Evolutionary conservation across 176 grass and related monocot genomes (phyloP).

Genomic region (Lolium multiflorum): DNA sequence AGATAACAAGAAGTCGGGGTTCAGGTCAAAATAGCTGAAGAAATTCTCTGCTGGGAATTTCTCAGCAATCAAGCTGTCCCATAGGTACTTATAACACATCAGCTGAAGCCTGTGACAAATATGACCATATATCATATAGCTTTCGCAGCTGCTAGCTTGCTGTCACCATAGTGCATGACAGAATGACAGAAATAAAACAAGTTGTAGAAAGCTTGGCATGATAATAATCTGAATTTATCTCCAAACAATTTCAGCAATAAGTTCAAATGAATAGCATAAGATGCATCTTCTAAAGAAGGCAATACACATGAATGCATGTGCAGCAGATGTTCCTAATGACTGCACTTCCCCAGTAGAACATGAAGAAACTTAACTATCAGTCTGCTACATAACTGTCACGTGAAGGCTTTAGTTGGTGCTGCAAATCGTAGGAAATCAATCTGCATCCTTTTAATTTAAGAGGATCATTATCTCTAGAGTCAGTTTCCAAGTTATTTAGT

Average conservation of each 20-base stretch:
- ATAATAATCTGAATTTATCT: slow-evolving; percentile 30
- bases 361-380: slow-evolving; percentile 11
- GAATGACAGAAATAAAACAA: slow-evolving; percentile 1
- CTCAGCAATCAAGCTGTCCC: slow-evolving; percentile 67
- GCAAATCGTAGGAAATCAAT: no score
- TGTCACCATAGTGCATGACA: slow-evolving; percentile 10
- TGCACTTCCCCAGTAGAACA: background rate
- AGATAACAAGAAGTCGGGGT: slow-evolving; percentile 68
- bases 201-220: background rate
- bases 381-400: slow-evolving; percentile 5
- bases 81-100: slow-evolving; percentile 96
- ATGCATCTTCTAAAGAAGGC: background rate
- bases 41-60: slow-evolving; percentile 65
- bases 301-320: background rate
- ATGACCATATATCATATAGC: slow-evolving; percentile 28
- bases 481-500: no score
- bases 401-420: no score
- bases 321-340: background rate
- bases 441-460: no score
- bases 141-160: background rate
- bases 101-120: slow-evolving; percentile 79
- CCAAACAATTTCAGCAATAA: slow-evolving; percentile 8
- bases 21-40: slow-evolving; percentile 79
- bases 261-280: slow-evolving; percentile 13
- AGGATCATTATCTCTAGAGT: no score